Percentiles rank a stretch among this genome's conserved stretches.
phyloP scores from a whole-genome alignment of 2,329 filamentous ascomycete genomes.

The Diaporthe vexans region DNA sequence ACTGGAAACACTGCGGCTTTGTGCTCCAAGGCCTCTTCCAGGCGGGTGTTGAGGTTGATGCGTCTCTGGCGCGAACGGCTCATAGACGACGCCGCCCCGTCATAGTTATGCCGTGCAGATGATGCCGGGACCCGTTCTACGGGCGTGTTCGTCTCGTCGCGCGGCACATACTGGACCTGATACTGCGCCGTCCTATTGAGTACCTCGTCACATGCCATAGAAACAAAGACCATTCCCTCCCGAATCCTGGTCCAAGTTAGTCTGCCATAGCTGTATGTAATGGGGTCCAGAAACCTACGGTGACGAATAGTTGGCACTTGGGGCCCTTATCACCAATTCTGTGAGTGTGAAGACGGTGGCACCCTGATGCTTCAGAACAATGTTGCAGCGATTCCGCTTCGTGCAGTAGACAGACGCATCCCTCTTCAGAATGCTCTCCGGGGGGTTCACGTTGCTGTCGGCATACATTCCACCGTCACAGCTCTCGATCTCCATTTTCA shows the following conservation, averaged over 20 bases:
- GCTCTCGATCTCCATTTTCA: conserved; percentile 90
- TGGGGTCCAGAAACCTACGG: conserved; percentile 72
- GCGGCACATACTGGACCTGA: conserved; percentile 74
- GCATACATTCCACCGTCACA: conserved; percentile 85
- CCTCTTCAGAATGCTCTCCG: conserved; percentile 86
- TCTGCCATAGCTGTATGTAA: not conserved
- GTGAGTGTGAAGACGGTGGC: conserved; percentile 85
- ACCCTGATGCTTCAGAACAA: conserved; percentile 86
- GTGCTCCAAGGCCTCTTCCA: conserved; percentile 58
- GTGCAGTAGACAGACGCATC: conserved; percentile 89
- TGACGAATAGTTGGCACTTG: conserved; percentile 83
- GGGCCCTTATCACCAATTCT: conserved; percentile 90
- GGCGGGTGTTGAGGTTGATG: conserved; percentile 58
- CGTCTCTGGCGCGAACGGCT: conserved; percentile 60
- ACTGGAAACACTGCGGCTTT: conserved; percentile 40
- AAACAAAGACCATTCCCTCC: conserved; percentile 92
- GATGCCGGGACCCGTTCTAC: conserved; percentile 55
- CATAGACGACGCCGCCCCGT: conserved; percentile 63
- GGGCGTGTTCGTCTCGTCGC: conserved; percentile 45
- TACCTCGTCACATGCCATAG: conserved; percentile 86
- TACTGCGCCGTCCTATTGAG: conserved; percentile 81
- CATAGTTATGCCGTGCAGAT: conserved; percentile 66
- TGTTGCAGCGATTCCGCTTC: conserved; percentile 87
- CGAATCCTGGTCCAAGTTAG: conserved; percentile 72
- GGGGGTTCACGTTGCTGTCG: conserved; percentile 74